Conservation (phyloP, 1,284 basidiomycete genomes). For the Earliella scabrosa region DNA sequence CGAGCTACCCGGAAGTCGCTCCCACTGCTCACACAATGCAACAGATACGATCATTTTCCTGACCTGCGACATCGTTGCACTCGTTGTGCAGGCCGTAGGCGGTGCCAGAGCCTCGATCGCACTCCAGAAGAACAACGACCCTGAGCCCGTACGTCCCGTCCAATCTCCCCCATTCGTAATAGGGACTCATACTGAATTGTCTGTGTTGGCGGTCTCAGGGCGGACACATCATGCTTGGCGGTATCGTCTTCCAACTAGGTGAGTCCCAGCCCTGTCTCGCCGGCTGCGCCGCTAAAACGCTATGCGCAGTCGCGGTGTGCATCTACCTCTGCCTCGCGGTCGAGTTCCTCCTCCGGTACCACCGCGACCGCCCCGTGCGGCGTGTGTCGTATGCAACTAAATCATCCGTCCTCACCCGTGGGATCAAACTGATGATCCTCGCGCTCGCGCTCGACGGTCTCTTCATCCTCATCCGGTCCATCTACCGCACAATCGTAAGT, state of each 20-base stretch:
- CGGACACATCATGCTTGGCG: slow-evolving; percentile 57
- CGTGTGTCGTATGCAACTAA: slow-evolving; percentile 15
- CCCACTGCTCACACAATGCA: not conserved
- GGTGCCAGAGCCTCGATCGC: slow-evolving; percentile 55
- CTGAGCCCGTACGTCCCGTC: slow-evolving; percentile 30
- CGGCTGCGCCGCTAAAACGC: not conserved
- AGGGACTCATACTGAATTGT: not conserved
- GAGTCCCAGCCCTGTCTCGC: slow-evolving; percentile 16
- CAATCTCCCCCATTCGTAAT: not conserved
- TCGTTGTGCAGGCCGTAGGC: slow-evolving; percentile 58
- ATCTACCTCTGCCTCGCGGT: slow-evolving; percentile 44
- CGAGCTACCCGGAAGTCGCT: too few relatives aligned
- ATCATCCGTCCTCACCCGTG: slow-evolving; percentile 26
- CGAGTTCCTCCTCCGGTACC: slow-evolving; percentile 54
- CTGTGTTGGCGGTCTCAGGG: slow-evolving; percentile 37
- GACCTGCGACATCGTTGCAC: slow-evolving; percentile 51
- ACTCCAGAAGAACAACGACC: slow-evolving; percentile 29
- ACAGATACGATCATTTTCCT: slow-evolving; percentile 56
- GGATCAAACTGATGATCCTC: slow-evolving; percentile 40
- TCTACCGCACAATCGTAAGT: slow-evolving; percentile 52
- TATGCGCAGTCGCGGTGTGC: slow-evolving; percentile 42
- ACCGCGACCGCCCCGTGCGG: slow-evolving; percentile 41
- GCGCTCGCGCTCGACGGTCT: slow-evolving; percentile 43
- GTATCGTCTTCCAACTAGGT: slow-evolving; percentile 61
- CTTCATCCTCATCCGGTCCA: slow-evolving; percentile 47